Base-by-base conservation (phyloP, 495 filamentous ascomycete genomes). In the Parathielavia hyrcaniae region DNA sequence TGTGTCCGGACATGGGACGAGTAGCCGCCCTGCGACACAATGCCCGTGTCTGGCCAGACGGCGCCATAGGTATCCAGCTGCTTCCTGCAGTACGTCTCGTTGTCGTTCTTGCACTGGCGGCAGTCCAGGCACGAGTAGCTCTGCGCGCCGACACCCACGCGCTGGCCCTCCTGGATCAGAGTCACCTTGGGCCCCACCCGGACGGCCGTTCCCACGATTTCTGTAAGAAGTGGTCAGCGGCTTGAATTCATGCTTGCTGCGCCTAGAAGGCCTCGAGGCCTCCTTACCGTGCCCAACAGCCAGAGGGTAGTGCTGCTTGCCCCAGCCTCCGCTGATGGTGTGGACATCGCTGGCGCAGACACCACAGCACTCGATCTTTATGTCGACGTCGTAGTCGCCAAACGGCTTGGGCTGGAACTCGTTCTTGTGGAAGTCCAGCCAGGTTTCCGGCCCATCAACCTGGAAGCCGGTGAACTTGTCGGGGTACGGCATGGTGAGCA, bases 111-210 rank as follows among this genome's bases (percentile, higher is more conserved):
- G 75, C 79, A 83, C 58, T 81, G 79, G 50, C 73, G 71, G 69
- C 79, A 82, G 16, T 79, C 64, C 12, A 82, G 64, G 71, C 80
- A 82, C 7, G 79, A 76, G 62, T 72, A 80, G 20, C 67, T 72
- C 59, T 83, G 80, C 26, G 80, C 80, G 43, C 80, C 80, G 35
- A 83, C 80, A 57, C 80, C 80, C n/a, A 82, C 80, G 1, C 78
- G 72, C 66, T 81, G 63, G 55, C 80, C 80, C 14, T 66, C 64
- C 64, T 82, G 79, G 68, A 81, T 74, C 30, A 79, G 70, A 2
- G 76, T 79, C 43, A 83, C 80, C 61, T 82, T 81, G 50, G 76
- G 70, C 20, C 80, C 80, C 22, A 83, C 77, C n/a, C 78, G 71
- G 49, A 82, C 50, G 5, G 78, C 77, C 53, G 65, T 76, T 49